These are phyloP conservation scores for Fusarium sp. DNA, from an alignment of 2,329 filamentous ascomycete species.

Conservation along the genomic window DNA sequence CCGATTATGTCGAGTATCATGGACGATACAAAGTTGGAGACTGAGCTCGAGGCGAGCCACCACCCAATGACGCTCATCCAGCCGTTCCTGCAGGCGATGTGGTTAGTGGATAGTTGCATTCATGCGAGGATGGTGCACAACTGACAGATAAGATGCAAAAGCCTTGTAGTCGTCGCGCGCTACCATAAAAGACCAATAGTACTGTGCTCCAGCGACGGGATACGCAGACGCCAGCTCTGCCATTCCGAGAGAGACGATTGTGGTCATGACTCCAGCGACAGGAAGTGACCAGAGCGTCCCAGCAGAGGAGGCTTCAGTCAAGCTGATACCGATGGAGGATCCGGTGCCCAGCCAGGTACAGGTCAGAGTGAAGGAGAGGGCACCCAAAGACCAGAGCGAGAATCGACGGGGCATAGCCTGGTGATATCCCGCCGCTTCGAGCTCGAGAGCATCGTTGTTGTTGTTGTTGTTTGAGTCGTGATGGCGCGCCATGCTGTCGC, in stretches of 20 bases:
- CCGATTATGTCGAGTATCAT: conserved; percentile 37
- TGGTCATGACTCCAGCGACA: conserved; percentile 44
- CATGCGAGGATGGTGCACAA: accelerated
- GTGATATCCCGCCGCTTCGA: conserved; percentile 47
- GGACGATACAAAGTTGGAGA: conserved; percentile 38
- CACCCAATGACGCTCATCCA: conserved; percentile 41
- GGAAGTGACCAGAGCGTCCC: conserved; percentile 46
- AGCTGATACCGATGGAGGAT: conserved; percentile 44
- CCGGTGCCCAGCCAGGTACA: conserved; percentile 49
- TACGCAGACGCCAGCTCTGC: conserved; percentile 44
- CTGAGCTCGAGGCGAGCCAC: conserved; percentile 39
- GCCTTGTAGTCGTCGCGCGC: conserved; percentile 39
- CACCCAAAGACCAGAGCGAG: conserved; percentile 42
- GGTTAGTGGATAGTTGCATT: neutral
- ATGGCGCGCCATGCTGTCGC: conserved; percentile 1
- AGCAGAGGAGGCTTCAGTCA: conserved; percentile 43
- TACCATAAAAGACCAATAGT: conserved; percentile 46
- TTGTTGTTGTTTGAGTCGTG: neutral
- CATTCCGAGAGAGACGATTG: conserved; percentile 44
- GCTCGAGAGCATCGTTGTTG: conserved; percentile 44
- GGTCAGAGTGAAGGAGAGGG: conserved; percentile 47
- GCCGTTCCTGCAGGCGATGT: conserved; percentile 2
- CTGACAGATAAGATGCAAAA: conserved; percentile 43
- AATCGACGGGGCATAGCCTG: conserved; percentile 49
- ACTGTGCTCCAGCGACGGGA: conserved; percentile 45